These are phyloP conservation scores for Ceratonia siliqua DNA, from an alignment of 306 rosid species.

Conservation along the genomic window DNA sequence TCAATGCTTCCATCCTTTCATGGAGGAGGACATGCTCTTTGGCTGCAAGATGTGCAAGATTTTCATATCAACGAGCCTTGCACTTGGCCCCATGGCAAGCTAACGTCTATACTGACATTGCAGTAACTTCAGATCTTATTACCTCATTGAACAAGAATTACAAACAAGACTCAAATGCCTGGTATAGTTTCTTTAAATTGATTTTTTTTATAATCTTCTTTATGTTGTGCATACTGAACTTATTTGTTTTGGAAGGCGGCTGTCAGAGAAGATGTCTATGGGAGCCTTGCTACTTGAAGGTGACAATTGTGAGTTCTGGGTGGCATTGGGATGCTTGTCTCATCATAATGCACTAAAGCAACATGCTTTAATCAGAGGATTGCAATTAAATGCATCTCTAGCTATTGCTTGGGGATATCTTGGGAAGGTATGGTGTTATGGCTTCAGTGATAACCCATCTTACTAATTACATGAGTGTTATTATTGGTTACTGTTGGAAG, in stretches of 20 bases:
- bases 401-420: conserved; percentile 92
- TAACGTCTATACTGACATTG: conserved; percentile 78
- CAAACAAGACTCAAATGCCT: conserved; percentile 42
- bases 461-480: neutral
- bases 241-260: conserved; percentile 58
- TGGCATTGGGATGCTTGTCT: conserved; percentile 76
- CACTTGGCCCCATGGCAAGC: conserved; percentile 93
- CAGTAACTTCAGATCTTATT: conserved; percentile 64
- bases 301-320: conserved; percentile 88
- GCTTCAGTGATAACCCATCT: neutral
- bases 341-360: conserved; percentile 68
- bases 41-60: conserved; percentile 66
- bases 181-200: conserved; percentile 54
- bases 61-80: conserved; percentile 87
- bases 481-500: too few species aligned
- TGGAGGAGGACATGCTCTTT: conserved; percentile 69
- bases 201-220: conserved; percentile 27
- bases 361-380: conserved; percentile 82
- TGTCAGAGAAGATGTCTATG: conserved; percentile 79
- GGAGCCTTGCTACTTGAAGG: conserved; percentile 93
- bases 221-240: conserved; percentile 27
- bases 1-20: conserved; percentile 64
- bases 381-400: conserved; percentile 79
- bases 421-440: conserved; percentile 75
- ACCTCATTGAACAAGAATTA: conserved; percentile 39